Percentiles rank a stretch among this genome's conserved stretches.
Conservation (phyloP, 441 rosid species). For the Kokia cookei region DNA sequence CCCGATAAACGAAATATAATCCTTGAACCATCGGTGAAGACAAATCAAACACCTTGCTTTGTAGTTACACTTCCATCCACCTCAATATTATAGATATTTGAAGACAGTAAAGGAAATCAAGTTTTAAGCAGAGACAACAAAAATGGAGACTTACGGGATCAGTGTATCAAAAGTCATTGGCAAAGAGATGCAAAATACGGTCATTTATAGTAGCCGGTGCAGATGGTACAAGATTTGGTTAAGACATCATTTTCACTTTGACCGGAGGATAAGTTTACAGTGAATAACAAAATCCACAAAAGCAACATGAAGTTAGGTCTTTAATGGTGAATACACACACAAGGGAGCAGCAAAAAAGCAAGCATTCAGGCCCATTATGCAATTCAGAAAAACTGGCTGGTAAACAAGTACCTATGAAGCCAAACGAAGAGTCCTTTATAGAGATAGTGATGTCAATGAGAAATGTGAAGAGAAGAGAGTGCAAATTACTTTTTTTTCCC, state of each 20-base stretch:
- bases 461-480: no score
- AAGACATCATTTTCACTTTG: not conserved
- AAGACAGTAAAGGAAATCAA: not conserved
- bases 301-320: not conserved
- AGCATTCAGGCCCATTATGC: not conserved
- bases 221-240: not conserved
- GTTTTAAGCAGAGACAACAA: not conserved
- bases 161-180: constrained; percentile 82
- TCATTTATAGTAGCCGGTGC: not conserved
- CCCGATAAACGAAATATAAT: constrained; percentile 81
- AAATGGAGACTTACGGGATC: constrained; percentile 63
- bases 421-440: no score
- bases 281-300: not conserved
- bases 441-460: no score
- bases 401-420: no score
- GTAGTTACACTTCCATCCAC: constrained; percentile 88
- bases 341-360: not conserved
- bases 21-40: constrained; percentile 84
- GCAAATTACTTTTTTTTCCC: no score
- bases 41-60: constrained; percentile 90
- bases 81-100: constrained; percentile 16
- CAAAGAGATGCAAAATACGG: constrained; percentile 19
- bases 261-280: not conserved
- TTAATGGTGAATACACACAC: not conserved
- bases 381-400: not conserved